Evolutionary conservation across 2,329 filamentous ascomycete species (phyloP).

Genomic region (Botrytis sinoallii): DNA sequence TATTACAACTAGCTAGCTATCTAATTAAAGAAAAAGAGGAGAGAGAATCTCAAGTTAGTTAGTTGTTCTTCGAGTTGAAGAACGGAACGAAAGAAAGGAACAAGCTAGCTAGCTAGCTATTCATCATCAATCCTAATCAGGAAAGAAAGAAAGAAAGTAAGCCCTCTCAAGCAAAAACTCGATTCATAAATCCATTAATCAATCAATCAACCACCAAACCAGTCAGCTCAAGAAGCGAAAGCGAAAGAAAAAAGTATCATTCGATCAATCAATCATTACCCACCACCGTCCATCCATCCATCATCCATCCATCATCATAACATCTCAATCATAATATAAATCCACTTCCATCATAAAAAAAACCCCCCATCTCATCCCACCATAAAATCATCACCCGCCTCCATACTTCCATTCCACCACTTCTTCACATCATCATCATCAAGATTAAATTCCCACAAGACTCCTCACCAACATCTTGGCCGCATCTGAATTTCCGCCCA

Average conservation of each 20-base stretch:
- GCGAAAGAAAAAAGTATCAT: background rate
- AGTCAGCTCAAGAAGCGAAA: no score
- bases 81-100: no score
- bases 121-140: no score
- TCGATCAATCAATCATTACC: background rate
- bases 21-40: background rate
- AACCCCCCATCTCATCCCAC: background rate
- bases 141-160: no score
- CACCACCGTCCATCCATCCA: background rate
- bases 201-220: no score
- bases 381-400: background rate
- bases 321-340: background rate
- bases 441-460: slow-evolving; percentile 16
- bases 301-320: background rate
- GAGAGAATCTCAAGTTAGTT: background rate
- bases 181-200: no score
- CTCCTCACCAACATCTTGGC: slow-evolving; percentile 30
- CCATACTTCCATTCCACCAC: background rate
- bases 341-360: background rate
- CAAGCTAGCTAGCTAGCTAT: no score
- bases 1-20: no score
- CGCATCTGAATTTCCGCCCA: slow-evolving; percentile 36
- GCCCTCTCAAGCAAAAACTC: no score
- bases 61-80: no score
- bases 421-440: no score